A percentile compares a stretch with the other conserved stretches of the same genome.
These are phyloP conservation scores for Bimuria novae-zelandiae DNA, from an alignment of 2,329 filamentous ascomycete species.

Conservation along the genomic window DNA sequence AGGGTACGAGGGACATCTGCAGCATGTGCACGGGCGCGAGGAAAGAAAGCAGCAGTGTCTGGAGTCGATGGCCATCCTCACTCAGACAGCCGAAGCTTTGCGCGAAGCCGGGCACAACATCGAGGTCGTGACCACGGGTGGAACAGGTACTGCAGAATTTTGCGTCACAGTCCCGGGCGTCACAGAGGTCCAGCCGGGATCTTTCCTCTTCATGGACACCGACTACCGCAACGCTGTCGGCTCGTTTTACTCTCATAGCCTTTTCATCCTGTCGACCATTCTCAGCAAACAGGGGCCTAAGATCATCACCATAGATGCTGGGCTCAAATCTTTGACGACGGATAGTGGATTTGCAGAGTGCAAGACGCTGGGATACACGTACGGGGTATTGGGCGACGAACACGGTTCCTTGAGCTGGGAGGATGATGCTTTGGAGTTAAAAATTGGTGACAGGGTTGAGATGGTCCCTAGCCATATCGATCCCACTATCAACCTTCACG, in stretches of 20 bases:
- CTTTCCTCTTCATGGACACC: conserved; percentile 63
- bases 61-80: conserved; percentile 53
- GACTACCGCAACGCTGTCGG: conserved; percentile 61
- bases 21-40: conserved; percentile 54
- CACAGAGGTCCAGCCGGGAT: conserved; percentile 60
- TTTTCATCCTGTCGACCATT: conserved; percentile 56
- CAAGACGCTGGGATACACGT: conserved; percentile 48
- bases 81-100: conserved; percentile 50
- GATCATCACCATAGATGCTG: conserved; percentile 55
- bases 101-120: conserved; percentile 51
- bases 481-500: conserved; percentile 59
- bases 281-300: conserved; percentile 53
- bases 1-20: conserved; percentile 60
- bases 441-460: conserved; percentile 55
- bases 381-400: conserved; percentile 55
- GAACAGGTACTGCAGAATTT: conserved; percentile 60
- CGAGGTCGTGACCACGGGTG: conserved; percentile 57
- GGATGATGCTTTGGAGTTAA: conserved; percentile 37
- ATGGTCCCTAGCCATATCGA: conserved; percentile 62
- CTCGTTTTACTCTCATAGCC: conserved; percentile 53
- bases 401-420: conserved; percentile 56
- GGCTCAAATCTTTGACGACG: conserved; percentile 57
- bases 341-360: conserved; percentile 58
- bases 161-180: conserved; percentile 56
- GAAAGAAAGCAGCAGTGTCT: conserved; percentile 52